Evolutionary conservation across 495 filamentous ascomycete genomes (phyloP).

Genomic region (Pseudevernia furfuracea): DNA sequence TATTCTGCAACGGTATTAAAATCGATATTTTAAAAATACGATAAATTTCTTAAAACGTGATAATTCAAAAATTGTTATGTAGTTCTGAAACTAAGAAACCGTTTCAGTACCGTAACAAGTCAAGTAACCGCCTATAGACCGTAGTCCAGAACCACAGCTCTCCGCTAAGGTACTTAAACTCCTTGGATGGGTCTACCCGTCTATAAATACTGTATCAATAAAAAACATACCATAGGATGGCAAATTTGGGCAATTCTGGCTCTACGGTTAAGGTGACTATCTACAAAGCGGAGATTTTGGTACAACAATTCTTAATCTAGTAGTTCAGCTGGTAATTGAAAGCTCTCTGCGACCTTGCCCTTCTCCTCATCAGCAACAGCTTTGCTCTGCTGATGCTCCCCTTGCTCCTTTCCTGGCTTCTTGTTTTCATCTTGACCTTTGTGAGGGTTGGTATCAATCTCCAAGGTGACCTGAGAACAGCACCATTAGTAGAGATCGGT

Average conservation of each 20-base stretch:
- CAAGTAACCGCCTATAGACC: too few relatives aligned
- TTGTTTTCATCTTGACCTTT: slow-evolving; percentile 34
- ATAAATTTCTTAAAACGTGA: too few relatives aligned
- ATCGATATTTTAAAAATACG: too few relatives aligned
- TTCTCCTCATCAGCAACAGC: not conserved
- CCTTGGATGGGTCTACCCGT: too few relatives aligned
- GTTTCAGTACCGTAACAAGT: too few relatives aligned
- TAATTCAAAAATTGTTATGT: too few relatives aligned
- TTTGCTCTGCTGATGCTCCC: slow-evolving; percentile 23
- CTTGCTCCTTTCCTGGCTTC: slow-evolving; percentile 17
- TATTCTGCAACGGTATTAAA: too few relatives aligned
- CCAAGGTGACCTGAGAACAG: slow-evolving; percentile 51
- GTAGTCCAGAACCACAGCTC: too few relatives aligned
- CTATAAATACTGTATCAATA: too few relatives aligned
- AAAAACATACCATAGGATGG: too few relatives aligned
- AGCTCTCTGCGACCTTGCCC: slow-evolving; percentile 18
- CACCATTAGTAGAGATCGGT: slow-evolving; percentile 9
- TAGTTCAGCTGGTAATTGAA: slow-evolving; percentile 21
- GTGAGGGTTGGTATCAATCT: slow-evolving; percentile 54
- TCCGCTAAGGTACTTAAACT: too few relatives aligned
- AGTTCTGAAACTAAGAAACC: too few relatives aligned
- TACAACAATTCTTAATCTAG: slow-evolving; percentile 5
- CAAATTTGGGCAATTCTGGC: not conserved
- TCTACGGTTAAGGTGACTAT: not conserved
- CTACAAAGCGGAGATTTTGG: not conserved